Evolutionary conservation across 305 asterid species (phyloP).

Genomic region (Fraxinus albicans): DNA sequence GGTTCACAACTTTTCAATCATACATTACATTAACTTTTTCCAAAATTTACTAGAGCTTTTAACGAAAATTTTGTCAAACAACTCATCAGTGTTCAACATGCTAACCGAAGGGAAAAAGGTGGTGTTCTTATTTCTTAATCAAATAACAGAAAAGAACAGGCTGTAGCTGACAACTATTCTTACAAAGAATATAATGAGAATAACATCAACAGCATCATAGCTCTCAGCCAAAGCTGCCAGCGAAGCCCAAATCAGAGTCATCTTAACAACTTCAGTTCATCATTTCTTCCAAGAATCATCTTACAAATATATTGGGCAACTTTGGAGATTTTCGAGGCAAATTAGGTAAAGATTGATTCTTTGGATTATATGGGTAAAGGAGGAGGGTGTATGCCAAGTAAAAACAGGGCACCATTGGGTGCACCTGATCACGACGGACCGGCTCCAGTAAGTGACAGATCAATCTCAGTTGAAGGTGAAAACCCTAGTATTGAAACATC

Average conservation of each 20-base stretch:
- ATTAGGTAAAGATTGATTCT: neutral
- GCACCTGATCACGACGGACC: conserved; percentile 29
- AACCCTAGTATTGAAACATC: conserved; percentile 18
- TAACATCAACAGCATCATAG: neutral
- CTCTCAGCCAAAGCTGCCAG: conserved; percentile 39
- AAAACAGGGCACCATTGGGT: conserved; percentile 30
- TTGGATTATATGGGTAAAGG: conserved; percentile 60
- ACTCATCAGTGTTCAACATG: neutral
- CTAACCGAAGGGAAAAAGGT: neutral
- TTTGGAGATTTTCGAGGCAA: conserved; percentile 4
- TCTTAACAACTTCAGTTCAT: neutral
- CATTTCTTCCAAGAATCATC: neutral
- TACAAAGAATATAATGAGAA: neutral
- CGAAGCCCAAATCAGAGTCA: conserved; percentile 15
- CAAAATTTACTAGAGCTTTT: neutral
- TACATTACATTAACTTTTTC: no score
- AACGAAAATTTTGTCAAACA: neutral
- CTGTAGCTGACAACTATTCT: neutral
- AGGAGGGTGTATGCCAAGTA: conserved; percentile 62
- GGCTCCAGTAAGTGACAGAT: conserved; percentile 21
- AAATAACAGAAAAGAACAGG: neutral
- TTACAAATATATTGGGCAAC: conserved; percentile 12
- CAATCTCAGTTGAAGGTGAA: conserved; percentile 25
- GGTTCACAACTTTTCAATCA: no score
- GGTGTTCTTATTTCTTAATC: neutral